A percentile compares a stretch with the other conserved stretches of the same genome.
Evolutionary conservation across 306 rosid species (phyloP).

Genomic region (Coriaria nepalensis): DNA sequence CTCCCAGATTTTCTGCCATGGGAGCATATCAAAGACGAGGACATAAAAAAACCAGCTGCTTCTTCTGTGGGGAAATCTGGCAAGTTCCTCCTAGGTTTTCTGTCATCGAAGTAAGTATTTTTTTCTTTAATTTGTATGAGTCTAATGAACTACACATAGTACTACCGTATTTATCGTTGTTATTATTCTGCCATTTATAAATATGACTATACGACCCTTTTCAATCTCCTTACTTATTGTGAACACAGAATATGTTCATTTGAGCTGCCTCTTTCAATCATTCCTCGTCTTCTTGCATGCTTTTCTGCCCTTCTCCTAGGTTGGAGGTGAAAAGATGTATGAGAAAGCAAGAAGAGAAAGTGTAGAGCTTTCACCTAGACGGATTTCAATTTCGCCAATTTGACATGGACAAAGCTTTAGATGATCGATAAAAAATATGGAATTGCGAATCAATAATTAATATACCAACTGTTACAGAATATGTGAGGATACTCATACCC

Average conservation of each 20-base stretch:
- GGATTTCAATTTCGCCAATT: constrained; percentile 77
- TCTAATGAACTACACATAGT: background rate
- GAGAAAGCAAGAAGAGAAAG: constrained; percentile 96
- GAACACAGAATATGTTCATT: too few relatives aligned
- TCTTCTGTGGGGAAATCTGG: constrained; percentile 92
- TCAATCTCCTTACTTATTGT: too few relatives aligned
- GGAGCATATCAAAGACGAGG: constrained; percentile 94
- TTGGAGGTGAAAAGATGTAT: constrained; percentile 93
- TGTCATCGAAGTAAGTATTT: constrained; percentile 78
- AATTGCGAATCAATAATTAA: too few relatives aligned
- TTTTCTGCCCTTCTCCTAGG: constrained; percentile 43
- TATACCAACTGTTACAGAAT: too few relatives aligned
- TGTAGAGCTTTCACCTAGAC: constrained; percentile 85
- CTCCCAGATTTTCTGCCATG: constrained; percentile 99
- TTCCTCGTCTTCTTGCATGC: too few relatives aligned
- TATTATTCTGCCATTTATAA: background rate
- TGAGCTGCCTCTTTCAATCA: too few relatives aligned
- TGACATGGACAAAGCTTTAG: constrained; percentile 79
- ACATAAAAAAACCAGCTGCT: constrained; percentile 51
- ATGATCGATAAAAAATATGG: constrained; percentile 77
- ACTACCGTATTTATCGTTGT: constrained; percentile 3
- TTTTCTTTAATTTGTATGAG: constrained; percentile 1
- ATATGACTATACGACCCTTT: too few relatives aligned
- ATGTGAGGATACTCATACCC: constrained; percentile 1
- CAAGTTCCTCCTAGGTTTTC: constrained; percentile 99